Evolutionary conservation across 768 basidiomycete species (phyloP).

Genomic region (Lentinula sp.): DNA sequence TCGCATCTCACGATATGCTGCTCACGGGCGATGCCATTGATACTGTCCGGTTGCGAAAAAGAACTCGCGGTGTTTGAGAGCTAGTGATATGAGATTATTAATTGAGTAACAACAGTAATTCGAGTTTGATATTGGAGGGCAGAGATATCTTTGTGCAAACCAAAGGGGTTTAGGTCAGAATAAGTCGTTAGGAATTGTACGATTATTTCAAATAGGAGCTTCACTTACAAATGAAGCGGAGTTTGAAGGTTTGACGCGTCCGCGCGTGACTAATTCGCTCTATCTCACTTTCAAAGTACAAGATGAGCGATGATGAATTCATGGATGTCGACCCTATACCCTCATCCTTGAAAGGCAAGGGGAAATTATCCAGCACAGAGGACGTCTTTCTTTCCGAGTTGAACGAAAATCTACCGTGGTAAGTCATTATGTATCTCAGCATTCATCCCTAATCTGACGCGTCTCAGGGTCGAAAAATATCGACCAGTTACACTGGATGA

Average conservation of each 20-base stretch:
- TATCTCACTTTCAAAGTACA: neutral
- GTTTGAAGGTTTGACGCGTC: neutral
- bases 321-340: constrained; percentile 38
- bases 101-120: too few species aligned
- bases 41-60: too few species aligned
- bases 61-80: too few species aligned
- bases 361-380: constrained; percentile 42
- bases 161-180: too few species aligned
- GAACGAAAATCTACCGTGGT: constrained; percentile 84
- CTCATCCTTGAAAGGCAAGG: constrained; percentile 59
- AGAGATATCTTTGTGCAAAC: too few species aligned
- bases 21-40: too few species aligned
- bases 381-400: constrained; percentile 26
- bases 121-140: too few species aligned
- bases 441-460: constrained; percentile 5
- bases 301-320: constrained; percentile 35
- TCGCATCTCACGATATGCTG: too few species aligned
- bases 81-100: too few species aligned
- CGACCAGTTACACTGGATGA: constrained; percentile 87
- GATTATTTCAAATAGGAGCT: too few species aligned
- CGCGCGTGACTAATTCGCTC: neutral
- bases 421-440: constrained; percentile 14
- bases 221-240: too few species aligned
- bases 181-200: too few species aligned
- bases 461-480: constrained; percentile 93